Evolutionary conservation across 352 stramenopile species (phyloP), one percentile per base, ranked within the genome.

Genomic region (Phytophthora lateralis): DNA sequence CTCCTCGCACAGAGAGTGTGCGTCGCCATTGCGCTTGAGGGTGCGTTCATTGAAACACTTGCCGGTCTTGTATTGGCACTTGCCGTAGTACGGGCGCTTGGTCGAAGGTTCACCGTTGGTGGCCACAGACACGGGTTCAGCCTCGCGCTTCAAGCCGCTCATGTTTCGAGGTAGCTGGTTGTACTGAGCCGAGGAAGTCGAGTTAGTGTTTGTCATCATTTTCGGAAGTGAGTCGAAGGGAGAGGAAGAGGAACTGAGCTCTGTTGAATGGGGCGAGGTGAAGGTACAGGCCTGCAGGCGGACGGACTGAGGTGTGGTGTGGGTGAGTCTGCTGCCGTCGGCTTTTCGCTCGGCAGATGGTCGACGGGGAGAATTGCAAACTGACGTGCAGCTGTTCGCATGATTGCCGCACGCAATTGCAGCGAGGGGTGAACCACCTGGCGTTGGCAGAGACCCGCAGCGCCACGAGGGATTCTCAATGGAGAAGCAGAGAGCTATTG

Each of bases 31-130:
- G 68, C 82, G 82, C 76, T 93, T 93, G 63, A 91, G 72, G 20
- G 86, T 89, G 55, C 86, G 84, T 60, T 93, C 84, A 45, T 95
- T 95, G 57, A 90, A 90, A 67, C 86, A 95, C 62, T 95, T 95
- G 69, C 86, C 82, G 24, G 86, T 93, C 62, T 95, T 92, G 78
- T 95, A 95, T 68, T 91, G 79, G 60, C 84, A 95, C 62, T 93
- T 95, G 66, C 83, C 83, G 24, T 79, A 79, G 69, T 90, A 90
- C 39, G 66, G 46, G 0, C 80, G 76, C 38, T 62, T 66, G 12
- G 41, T 15, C 0, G 45, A 12, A 8, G 59, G 37, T 21, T 68
- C 61, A 17, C 26, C 63, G 20, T 37, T 55, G 29, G 44, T 45
- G 24, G n/a, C n/a, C n/a, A n/a, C n/a, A n/a, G 18, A 47, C 24